phyloP scores from a whole-genome alignment of 441 rosid genomes.

The Geranium incanum region DNA sequence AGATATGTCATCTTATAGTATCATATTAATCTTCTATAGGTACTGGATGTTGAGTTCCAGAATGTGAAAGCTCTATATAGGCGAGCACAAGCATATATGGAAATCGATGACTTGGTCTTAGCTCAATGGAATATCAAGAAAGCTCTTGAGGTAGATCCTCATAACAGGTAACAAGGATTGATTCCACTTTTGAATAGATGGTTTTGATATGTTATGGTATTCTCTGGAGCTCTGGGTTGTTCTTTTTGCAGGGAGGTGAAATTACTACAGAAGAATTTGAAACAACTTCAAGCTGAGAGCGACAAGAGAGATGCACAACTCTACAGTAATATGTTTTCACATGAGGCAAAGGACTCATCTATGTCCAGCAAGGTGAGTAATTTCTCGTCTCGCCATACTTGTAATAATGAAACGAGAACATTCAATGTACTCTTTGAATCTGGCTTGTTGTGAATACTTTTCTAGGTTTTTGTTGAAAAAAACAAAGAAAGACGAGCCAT shows the following conservation, averaged over 20 bases:
- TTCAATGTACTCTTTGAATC: neutral
- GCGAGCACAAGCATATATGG: constrained; percentile 53
- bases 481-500: neutral
- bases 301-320: constrained; percentile 49
- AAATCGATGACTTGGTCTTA: constrained; percentile 37
- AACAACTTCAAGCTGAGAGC: constrained; percentile 44
- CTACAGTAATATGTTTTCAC: constrained; percentile 45
- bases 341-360: constrained; percentile 23
- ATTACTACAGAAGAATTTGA: constrained; percentile 36
- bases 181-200: neutral
- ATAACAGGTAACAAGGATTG: constrained; percentile 35
- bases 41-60: constrained; percentile 41
- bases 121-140: constrained; percentile 53
- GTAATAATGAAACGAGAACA: neutral
- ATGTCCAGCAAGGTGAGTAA: constrained; percentile 32
- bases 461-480: neutral
- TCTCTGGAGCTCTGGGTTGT: constrained; percentile 1
- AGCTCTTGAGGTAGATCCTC: constrained; percentile 50
- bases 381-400: neutral
- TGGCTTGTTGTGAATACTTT: neutral
- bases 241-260: constrained; percentile 40
- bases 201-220: neutral
- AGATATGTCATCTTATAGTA: constrained; percentile 12
- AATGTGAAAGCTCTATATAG: constrained; percentile 57
- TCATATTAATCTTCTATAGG: constrained; percentile 28